Percentiles rank a stretch among this genome's conserved stretches.
Conservation (phyloP, 2,329 filamentous ascomycete genomes). For the Pseudogymnoascus sp. region DNA sequence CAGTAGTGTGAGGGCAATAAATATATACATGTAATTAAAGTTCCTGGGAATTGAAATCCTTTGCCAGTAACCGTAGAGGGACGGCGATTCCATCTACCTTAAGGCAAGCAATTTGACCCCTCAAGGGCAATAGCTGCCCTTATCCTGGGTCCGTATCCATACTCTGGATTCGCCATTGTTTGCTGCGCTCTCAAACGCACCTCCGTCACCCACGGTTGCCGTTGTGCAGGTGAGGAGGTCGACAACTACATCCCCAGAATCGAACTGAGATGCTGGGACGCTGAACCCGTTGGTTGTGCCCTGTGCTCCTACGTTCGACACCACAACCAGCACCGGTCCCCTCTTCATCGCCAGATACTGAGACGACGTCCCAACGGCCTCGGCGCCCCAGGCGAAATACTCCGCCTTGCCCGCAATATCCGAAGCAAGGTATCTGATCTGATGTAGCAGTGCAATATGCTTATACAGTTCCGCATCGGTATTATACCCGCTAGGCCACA, state of each 20-base stretch:
- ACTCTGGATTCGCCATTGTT: background rate
- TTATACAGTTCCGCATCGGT: conserved; percentile 32
- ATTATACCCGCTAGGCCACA: conserved; percentile 35
- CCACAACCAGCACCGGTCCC: background rate
- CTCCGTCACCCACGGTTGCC: background rate
- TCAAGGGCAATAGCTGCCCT: background rate
- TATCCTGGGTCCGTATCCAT: background rate
- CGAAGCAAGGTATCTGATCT: background rate
- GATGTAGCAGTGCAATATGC: conserved; percentile 22
- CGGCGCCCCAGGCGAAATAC: background rate
- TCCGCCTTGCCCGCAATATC: background rate
- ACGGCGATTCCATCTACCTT: background rate
- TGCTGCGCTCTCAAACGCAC: background rate
- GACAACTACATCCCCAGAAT: background rate
- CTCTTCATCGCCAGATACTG: conserved; percentile 1
- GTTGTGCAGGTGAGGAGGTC: background rate
- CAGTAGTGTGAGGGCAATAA: background rate
- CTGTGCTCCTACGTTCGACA: background rate
- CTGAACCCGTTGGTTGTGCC: background rate
- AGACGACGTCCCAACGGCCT: background rate
- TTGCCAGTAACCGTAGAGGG: background rate
- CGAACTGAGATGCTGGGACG: background rate
- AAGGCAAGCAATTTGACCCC: no score
- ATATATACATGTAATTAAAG: background rate
- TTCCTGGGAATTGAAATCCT: background rate